Evolutionary conservation across 2,329 filamentous ascomycete species (phyloP).

Genomic region (Boeremia lycopersici): DNA sequence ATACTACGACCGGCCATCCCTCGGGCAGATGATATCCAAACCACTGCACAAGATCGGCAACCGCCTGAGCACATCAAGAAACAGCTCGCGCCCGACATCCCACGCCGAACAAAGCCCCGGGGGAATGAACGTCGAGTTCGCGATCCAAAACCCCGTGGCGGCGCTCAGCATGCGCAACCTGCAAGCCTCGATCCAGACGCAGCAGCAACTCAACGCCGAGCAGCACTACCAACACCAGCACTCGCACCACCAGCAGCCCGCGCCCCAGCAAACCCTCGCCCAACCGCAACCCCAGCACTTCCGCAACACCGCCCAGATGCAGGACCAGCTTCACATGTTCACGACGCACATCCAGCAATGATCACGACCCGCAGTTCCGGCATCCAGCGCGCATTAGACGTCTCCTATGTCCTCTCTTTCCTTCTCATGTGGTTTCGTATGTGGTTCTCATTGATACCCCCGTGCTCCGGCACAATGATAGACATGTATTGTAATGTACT

Average conservation of each 20-base stretch:
- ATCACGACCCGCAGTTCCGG: constrained; percentile 8
- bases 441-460: constrained; percentile 22
- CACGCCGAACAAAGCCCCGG: constrained; percentile 26
- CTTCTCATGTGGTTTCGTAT: constrained; percentile 6
- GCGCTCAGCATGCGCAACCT: constrained; percentile 30
- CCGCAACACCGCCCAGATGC: constrained; percentile 27
- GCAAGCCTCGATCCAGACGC: constrained; percentile 10
- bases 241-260: constrained; percentile 20
- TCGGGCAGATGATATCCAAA: constrained; percentile 44
- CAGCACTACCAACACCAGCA: constrained; percentile 22
- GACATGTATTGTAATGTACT: constrained; percentile 24
- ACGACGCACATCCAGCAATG: constrained; percentile 24
- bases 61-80: constrained; percentile 33
- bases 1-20: constrained; percentile 44
- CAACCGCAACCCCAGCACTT: constrained; percentile 26
- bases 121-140: constrained; percentile 33
- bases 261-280: constrained; percentile 31
- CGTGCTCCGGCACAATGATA: constrained; percentile 24
- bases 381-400: constrained; percentile 26
- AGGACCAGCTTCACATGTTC: constrained; percentile 34
- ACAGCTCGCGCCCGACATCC: constrained; percentile 32
- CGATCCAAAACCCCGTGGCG: constrained; percentile 25
- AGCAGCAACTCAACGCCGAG: constrained; percentile 21
- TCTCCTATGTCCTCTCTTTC: background rate
- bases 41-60: constrained; percentile 42